Evolutionary conservation across 2,329 filamentous ascomycete genomes (phyloP).

Genomic region (Pseudogymnoascus sp.): DNA sequence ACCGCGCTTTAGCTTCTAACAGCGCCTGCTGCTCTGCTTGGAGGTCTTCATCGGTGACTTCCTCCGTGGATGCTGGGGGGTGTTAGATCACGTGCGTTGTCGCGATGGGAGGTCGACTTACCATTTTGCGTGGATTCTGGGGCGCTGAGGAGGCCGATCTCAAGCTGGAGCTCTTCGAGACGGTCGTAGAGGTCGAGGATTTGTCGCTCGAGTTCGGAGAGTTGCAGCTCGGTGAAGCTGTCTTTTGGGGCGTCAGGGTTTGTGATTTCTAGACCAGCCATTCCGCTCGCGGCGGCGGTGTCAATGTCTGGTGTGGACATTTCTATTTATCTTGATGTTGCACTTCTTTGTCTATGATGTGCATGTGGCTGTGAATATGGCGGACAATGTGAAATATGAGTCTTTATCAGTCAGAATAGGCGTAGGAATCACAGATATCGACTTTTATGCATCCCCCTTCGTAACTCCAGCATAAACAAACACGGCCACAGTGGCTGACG

Average conservation of each 20-base stretch:
- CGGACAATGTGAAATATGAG: not conserved
- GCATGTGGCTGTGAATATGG: not conserved
- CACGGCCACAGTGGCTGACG: constrained; percentile 6
- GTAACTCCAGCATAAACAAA: not conserved
- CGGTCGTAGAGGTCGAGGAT: constrained; percentile 63
- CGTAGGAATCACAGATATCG: not conserved
- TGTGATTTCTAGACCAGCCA: constrained; percentile 3
- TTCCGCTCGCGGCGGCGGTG: not conserved
- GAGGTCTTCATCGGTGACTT: constrained; percentile 42
- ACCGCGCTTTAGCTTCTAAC: constrained; percentile 60
- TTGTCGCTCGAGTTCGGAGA: constrained; percentile 58
- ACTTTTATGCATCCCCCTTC: not conserved
- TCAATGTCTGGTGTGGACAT: constrained; percentile 1
- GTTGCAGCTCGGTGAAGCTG: constrained; percentile 32
- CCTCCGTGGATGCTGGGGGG: constrained; percentile 8
- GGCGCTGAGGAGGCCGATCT: constrained; percentile 56
- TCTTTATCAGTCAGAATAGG: not conserved
- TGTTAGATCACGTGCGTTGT: constrained; percentile 7
- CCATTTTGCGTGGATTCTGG: constrained; percentile 26
- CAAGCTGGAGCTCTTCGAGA: constrained; percentile 61
- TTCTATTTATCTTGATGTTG: not conserved
- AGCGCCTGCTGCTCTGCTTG: constrained; percentile 52
- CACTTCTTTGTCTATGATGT: not conserved
- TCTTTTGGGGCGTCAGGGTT: not conserved
- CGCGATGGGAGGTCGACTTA: constrained; percentile 12